phyloP scores from a whole-genome alignment of 441 rosid species.

The Macaranga tanarius region DNA sequence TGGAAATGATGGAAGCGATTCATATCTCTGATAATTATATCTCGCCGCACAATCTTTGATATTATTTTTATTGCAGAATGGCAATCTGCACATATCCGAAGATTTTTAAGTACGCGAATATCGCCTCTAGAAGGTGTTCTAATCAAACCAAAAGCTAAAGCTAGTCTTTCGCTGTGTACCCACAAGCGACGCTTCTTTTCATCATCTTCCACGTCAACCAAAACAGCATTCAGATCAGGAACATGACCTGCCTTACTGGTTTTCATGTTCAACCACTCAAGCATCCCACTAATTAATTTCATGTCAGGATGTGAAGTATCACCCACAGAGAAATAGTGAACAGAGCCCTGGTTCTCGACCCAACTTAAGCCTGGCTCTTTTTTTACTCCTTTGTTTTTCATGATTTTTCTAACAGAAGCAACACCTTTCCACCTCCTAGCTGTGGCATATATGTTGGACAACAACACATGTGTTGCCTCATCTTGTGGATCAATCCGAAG shows the following conservation, averaged over 20 bases:
- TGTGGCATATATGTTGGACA: slow-evolving; percentile 74
- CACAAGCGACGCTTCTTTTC: slow-evolving; percentile 63
- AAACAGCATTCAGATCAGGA: slow-evolving; percentile 51
- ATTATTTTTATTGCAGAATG: slow-evolving; percentile 70
- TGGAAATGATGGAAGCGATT: slow-evolving; percentile 85
- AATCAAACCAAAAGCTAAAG: slow-evolving; percentile 69
- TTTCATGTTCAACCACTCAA: slow-evolving; percentile 80
- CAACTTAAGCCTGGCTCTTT: slow-evolving; percentile 92
- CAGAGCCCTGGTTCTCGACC: slow-evolving; percentile 68
- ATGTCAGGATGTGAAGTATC: slow-evolving; percentile 60
- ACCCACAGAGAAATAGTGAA: slow-evolving; percentile 67
- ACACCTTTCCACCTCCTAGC: slow-evolving; percentile 69
- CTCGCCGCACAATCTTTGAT: slow-evolving; percentile 59
- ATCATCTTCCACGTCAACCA: slow-evolving; percentile 53
- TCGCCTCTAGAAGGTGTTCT: slow-evolving; percentile 49
- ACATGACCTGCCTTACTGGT: slow-evolving; percentile 58
- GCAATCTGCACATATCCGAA: slow-evolving; percentile 75
- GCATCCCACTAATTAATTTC: slow-evolving; percentile 66
- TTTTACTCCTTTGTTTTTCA: slow-evolving; percentile 68
- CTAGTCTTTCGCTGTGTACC: slow-evolving; percentile 86
- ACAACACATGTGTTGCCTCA: slow-evolving; percentile 67
- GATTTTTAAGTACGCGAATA: slow-evolving; percentile 71
- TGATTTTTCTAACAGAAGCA: slow-evolving; percentile 57
- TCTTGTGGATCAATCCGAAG: slow-evolving; percentile 77
- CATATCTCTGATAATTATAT: slow-evolving; percentile 74